Conservation (phyloP, 306 rosid genomes). For the Quercus suber region DNA sequence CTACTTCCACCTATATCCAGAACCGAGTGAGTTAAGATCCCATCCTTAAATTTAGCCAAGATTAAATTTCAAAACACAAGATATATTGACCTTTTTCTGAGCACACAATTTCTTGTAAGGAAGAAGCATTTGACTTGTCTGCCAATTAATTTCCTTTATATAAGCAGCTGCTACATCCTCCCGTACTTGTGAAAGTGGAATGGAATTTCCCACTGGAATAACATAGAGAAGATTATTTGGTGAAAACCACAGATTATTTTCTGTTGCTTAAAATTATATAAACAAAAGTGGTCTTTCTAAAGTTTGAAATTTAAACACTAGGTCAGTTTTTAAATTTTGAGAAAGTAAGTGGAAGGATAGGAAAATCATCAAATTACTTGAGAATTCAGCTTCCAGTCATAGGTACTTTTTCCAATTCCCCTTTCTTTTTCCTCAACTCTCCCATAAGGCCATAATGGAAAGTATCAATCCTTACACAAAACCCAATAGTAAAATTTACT, state of each 20-base stretch:
- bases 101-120: slow-evolving; percentile 76
- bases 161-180: slow-evolving; percentile 62
- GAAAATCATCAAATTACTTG: background rate
- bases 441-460: background rate
- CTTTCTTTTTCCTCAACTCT: background rate
- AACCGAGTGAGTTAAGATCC: slow-evolving; percentile 2
- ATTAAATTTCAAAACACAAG: slow-evolving; percentile 19
- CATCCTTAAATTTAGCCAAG: slow-evolving; percentile 7
- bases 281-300: background rate
- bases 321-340: background rate
- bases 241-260: background rate
- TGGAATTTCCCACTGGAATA: slow-evolving; percentile 70
- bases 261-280: background rate
- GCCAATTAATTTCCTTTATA: slow-evolving; percentile 64
- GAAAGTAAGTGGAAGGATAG: background rate
- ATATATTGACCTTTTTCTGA: slow-evolving; percentile 60
- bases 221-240: background rate
- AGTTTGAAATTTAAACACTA: background rate
- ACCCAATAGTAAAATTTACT: background rate
- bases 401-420: background rate
- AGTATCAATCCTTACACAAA: background rate
- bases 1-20: slow-evolving; percentile 67
- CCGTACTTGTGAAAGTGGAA: slow-evolving; percentile 65
- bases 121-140: slow-evolving; percentile 55
- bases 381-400: background rate